phyloP scores from a whole-genome alignment of 2,329 filamentous ascomycete genomes.

The Fusarium nodosum region DNA sequence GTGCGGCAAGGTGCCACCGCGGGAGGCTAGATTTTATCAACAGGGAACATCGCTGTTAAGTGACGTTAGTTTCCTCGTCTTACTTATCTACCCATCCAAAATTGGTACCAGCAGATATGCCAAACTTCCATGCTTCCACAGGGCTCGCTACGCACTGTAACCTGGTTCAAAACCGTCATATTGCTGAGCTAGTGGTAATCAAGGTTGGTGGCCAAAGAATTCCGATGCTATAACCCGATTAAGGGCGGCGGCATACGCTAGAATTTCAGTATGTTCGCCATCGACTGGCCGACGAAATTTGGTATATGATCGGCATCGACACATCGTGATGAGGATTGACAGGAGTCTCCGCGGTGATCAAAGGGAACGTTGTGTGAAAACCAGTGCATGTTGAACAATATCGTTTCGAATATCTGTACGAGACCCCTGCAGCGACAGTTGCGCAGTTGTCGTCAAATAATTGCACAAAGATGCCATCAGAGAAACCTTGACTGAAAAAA shows the following conservation, averaged over 20 bases:
- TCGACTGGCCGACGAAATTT: neutral
- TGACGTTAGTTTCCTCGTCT: conserved; percentile 11
- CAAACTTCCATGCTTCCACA: neutral
- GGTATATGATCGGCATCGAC: neutral
- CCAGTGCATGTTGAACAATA: conserved; percentile 8
- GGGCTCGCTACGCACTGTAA: conserved; percentile 9
- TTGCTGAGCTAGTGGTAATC: conserved; percentile 7
- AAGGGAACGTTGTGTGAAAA: conserved; percentile 19
- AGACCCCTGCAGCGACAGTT: too few relatives aligned
- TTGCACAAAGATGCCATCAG: conserved; percentile 36
- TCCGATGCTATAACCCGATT: conserved; percentile 17
- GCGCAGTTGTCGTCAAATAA: conserved; percentile 3
- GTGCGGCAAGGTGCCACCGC: conserved; percentile 24
- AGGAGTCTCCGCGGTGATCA: conserved; percentile 11
- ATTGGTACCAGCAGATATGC: conserved; percentile 24
- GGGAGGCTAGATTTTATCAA: conserved; percentile 31
- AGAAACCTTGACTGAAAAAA: neutral
- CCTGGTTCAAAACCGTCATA: conserved; percentile 7
- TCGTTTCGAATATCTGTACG: neutral
- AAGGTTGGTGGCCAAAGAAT: conserved; percentile 6
- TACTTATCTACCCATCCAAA: conserved; percentile 19
- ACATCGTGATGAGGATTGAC: neutral
- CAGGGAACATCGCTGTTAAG: conserved; percentile 25
- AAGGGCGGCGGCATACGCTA: conserved; percentile 6
- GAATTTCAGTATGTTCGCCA: neutral